Evolutionary conservation across 495 filamentous ascomycete genomes (phyloP).

Genomic region (Friedmanniomyces simplex): DNA sequence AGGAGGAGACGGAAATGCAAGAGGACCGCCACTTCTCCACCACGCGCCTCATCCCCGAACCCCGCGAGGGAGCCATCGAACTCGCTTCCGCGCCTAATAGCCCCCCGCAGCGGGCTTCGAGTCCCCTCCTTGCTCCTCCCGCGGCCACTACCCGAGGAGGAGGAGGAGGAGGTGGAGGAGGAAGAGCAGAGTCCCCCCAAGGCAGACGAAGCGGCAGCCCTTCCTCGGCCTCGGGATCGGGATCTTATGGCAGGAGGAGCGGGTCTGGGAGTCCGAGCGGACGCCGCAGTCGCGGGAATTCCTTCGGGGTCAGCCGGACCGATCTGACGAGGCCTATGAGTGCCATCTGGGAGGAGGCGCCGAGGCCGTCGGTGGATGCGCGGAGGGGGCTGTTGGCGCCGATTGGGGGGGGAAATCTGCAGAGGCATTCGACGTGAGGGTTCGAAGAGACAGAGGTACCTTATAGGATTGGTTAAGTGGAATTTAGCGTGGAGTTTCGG

Average conservation of each 20-base stretch:
- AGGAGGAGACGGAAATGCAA: background rate
- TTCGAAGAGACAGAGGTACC: background rate
- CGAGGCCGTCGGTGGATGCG: slow-evolving; percentile 1
- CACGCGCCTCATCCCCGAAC: slow-evolving; percentile 1
- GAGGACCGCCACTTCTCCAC: background rate
- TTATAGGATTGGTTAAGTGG: background rate
- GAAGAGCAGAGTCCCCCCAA: background rate
- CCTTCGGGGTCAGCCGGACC: background rate
- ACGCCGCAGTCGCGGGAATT: background rate
- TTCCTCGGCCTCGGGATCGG: background rate
- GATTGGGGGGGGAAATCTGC: background rate
- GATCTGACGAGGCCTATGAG: slow-evolving; percentile 12
- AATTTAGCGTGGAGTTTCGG: slow-evolving; percentile 7
- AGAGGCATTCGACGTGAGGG: slow-evolving; percentile 6
- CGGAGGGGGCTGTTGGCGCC: slow-evolving; percentile 5
- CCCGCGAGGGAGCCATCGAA: slow-evolving; percentile 1
- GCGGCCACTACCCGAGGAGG: too few species aligned
- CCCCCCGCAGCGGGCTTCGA: background rate
- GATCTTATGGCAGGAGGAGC: background rate
- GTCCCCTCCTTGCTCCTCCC: background rate
- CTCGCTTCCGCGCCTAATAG: background rate
- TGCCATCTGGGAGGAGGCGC: slow-evolving; percentile 6
- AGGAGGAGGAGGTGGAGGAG: background rate
- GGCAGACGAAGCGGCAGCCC: background rate
- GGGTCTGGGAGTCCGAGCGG: background rate